Percentiles rank a stretch among this genome's conserved stretches.
Conservation (phyloP, 164 flowering plant species). For the Chloranthus sessilifolius region DNA sequence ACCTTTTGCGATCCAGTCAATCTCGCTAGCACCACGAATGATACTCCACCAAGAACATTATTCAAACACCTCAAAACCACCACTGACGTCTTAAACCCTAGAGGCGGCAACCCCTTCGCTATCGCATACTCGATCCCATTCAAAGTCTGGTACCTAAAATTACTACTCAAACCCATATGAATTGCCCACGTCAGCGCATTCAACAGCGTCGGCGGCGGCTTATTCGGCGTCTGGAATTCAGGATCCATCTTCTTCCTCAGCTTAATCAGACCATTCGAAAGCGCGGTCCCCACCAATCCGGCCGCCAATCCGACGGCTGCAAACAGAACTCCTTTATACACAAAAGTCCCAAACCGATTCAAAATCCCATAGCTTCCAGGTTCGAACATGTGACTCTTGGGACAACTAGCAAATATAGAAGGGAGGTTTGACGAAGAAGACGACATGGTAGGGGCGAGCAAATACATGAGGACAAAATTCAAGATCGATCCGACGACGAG, state of each 20-base stretch:
- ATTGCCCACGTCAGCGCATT: constrained; percentile 82
- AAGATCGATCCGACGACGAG: constrained; percentile 84
- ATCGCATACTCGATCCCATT: constrained; percentile 79
- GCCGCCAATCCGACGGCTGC: constrained; percentile 89
- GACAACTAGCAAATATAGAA: constrained; percentile 62
- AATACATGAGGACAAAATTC: constrained; percentile 83
- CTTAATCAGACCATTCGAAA: constrained; percentile 73
- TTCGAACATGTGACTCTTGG: constrained; percentile 87
- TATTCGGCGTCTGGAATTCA: constrained; percentile 70
- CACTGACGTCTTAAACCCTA: constrained; percentile 63
- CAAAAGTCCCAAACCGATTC: constrained; percentile 68
- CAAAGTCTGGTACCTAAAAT: constrained; percentile 80
- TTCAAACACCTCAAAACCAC: constrained; percentile 65
- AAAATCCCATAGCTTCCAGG: constrained; percentile 50
- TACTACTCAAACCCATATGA: constrained; percentile 93
- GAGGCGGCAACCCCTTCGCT: constrained; percentile 54
- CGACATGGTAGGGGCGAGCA: constrained; percentile 63
- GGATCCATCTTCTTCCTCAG: constrained; percentile 94
- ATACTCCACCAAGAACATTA: constrained; percentile 82
- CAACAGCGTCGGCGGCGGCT: constrained; percentile 76
- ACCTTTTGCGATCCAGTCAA: constrained; percentile 82
- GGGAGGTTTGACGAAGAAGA: constrained; percentile 35
- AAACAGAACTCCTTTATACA: constrained; percentile 76
- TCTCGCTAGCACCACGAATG: constrained; percentile 82
- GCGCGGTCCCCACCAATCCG: constrained; percentile 81